Percentiles rank a stretch among this genome's conserved stretches.
These are phyloP conservation scores for Fraxinus albicans DNA, from an alignment of 305 asterid species.

Conservation along the genomic window DNA sequence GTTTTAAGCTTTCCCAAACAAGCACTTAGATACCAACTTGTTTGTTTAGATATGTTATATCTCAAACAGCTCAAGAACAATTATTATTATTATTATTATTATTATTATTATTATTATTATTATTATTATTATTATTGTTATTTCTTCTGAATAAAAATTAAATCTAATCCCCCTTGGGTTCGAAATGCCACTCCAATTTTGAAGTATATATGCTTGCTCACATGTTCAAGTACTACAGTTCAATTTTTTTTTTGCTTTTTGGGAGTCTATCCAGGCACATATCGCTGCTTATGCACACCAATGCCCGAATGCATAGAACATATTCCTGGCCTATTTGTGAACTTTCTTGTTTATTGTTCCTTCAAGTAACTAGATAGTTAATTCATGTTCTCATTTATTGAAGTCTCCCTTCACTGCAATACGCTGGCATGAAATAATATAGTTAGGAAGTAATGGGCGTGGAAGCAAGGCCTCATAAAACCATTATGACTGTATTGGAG, in stretches of 20 bases:
- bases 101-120: neutral
- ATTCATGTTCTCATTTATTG: neutral
- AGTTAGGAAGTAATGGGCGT: neutral
- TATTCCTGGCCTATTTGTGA: neutral
- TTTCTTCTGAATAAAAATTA: neutral
- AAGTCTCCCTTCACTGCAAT: neutral
- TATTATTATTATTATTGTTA: too few species aligned
- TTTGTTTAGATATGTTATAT: neutral
- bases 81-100: neutral
- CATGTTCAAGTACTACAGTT: neutral
- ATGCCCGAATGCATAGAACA: neutral
- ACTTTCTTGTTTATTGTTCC: neutral
- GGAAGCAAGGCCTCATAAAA: neutral
- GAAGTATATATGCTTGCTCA: neutral
- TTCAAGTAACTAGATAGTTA: neutral
- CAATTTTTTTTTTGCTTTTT: neutral
- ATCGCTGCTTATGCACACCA: neutral
- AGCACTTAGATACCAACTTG: neutral
- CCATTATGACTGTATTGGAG: neutral
- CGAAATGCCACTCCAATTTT: neutral
- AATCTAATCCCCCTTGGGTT: neutral
- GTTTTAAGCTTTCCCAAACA: neutral
- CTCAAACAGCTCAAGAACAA: neutral
- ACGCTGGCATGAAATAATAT: neutral
- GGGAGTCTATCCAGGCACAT: neutral